Percentiles rank a stretch among this genome's conserved stretches.
These are phyloP conservation scores for Trichoderma harzianum DNA, from an alignment of 2,329 filamentous ascomycete species.

Conservation along the genomic window DNA sequence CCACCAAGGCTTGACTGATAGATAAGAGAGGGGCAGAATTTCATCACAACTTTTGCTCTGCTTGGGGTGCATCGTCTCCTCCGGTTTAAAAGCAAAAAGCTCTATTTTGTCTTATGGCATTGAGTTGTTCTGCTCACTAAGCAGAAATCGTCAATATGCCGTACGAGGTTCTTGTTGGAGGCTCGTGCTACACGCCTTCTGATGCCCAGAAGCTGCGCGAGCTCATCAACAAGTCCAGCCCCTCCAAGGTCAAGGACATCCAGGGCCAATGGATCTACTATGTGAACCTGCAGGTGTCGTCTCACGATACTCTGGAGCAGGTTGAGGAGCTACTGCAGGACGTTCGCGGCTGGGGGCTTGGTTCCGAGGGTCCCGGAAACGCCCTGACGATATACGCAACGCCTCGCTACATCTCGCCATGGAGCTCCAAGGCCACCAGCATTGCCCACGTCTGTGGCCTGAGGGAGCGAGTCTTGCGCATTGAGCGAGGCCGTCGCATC, in stretches of 20 bases:
- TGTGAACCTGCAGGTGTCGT: slow-evolving; percentile 53
- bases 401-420: slow-evolving; percentile 87
- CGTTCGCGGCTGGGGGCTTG: slow-evolving; percentile 29
- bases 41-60: slow-evolving; percentile 3
- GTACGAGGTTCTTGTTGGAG: slow-evolving; percentile 38
- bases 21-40: slow-evolving; percentile 22
- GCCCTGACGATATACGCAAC: slow-evolving; percentile 66
- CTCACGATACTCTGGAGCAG: slow-evolving; percentile 44
- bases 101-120: slow-evolving; percentile 2
- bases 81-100: background rate
- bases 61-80: slow-evolving; percentile 13
- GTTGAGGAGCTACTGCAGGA: slow-evolving; percentile 46
- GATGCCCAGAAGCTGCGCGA: slow-evolving; percentile 43
- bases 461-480: slow-evolving; percentile 64
- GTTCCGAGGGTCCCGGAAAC: slow-evolving; percentile 38
- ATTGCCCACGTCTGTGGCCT: slow-evolving; percentile 91
- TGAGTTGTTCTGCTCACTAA: background rate
- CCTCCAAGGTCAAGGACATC: slow-evolving; percentile 46
- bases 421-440: slow-evolving; percentile 94
- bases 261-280: slow-evolving; percentile 63
- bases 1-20: slow-evolving; percentile 13
- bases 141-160: slow-evolving; percentile 28
- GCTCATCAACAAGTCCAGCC: slow-evolving; percentile 42
- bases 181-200: slow-evolving; percentile 49
- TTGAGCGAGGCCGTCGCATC: slow-evolving; percentile 83